Evolutionary conservation across 805 yeast genomes (phyloP).

Genomic region (Wickerhamomyces silvicola): DNA sequence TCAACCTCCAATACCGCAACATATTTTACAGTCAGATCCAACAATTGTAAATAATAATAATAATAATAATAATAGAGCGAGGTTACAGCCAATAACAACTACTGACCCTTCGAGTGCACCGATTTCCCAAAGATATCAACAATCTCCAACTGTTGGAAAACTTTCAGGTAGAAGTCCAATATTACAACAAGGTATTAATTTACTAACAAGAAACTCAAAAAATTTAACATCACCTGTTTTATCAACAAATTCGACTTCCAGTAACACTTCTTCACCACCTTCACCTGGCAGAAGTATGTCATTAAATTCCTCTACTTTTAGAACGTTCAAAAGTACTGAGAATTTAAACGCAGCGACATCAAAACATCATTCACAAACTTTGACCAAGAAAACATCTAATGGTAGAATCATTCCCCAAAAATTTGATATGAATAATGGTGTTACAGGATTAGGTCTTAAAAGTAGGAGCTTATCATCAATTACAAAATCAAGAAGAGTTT

Average conservation of each 20-base stretch:
- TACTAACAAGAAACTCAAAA: constrained; percentile 24
- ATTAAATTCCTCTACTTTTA: constrained; percentile 26
- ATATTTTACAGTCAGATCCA: too few relatives aligned
- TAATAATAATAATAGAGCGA: constrained; percentile 2
- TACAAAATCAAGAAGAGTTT: constrained; percentile 19
- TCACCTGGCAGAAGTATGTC: constrained; percentile 29
- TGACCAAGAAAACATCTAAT: constrained; percentile 32
- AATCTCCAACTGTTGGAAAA: constrained; percentile 11
- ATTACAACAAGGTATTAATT: constrained; percentile 31
- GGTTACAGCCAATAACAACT: constrained; percentile 14
- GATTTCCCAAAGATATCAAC: constrained; percentile 14
- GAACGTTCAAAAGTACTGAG: constrained; percentile 24
- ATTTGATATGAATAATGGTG: constrained; percentile 27
- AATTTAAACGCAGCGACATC: constrained; percentile 14
- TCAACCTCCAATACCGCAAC: constrained; percentile 7
- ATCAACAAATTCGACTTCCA: constrained; percentile 3
- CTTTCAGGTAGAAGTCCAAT: constrained; percentile 27
- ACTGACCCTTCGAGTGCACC: constrained; percentile 12
- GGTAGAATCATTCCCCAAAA: constrained; percentile 43
- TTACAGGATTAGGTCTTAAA: constrained; percentile 33
- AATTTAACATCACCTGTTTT: constrained; percentile 18
- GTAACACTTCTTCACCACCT: constrained; percentile 6
- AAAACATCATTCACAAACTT: constrained; percentile 27
- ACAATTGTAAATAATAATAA: not conserved
- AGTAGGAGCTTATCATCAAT: constrained; percentile 40